Conservation (phyloP, 2,329 filamentous ascomycete species). For the Ascomycota sp. region DNA sequence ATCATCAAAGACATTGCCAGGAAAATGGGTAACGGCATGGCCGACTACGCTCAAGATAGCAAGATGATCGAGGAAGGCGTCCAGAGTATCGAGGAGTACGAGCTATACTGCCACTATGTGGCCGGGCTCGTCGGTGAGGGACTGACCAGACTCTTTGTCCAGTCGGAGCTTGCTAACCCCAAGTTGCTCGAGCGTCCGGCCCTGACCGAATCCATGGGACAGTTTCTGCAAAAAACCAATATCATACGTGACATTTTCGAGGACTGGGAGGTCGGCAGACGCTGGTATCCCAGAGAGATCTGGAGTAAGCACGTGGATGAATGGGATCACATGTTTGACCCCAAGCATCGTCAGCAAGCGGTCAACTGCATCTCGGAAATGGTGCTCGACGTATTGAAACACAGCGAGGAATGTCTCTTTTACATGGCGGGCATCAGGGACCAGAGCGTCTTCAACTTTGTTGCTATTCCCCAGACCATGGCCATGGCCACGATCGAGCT, state of each 20-base stretch:
- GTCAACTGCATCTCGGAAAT: slow-evolving; percentile 79
- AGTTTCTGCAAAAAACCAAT: slow-evolving; percentile 95
- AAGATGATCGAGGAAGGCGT: slow-evolving; percentile 63
- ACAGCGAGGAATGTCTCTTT: slow-evolving; percentile 84
- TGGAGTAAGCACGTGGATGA: slow-evolving; percentile 87
- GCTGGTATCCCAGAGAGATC: slow-evolving; percentile 89
- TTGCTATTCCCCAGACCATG: slow-evolving; percentile 90
- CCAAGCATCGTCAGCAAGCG: slow-evolving; percentile 53
- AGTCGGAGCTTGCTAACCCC: slow-evolving; percentile 66
- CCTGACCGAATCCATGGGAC: slow-evolving; percentile 85
- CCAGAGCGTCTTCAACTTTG: slow-evolving; percentile 97
- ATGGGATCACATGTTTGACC: slow-evolving; percentile 77
- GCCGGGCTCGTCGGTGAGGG: slow-evolving; percentile 96
- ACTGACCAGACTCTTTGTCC: slow-evolving; percentile 71
- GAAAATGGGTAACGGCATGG: slow-evolving; percentile 97
- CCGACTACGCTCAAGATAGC: slow-evolving; percentile 72
- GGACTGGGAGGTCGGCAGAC: slow-evolving; percentile 65
- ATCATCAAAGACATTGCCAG: slow-evolving; percentile 84
- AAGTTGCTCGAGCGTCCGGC: slow-evolving; percentile 56
- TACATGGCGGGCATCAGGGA: slow-evolving; percentile 89
- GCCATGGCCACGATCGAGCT: slow-evolving; percentile 84
- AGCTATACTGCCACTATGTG: slow-evolving; percentile 94
- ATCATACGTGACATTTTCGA: slow-evolving; percentile 91
- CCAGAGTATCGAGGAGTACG: slow-evolving; percentile 68
- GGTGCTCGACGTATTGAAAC: slow-evolving; percentile 70